Percentiles rank a stretch among this genome's conserved stretches.
Evolutionary conservation across 2,329 filamentous ascomycete genomes (phyloP).

Genomic region (Alternaria brassicae): DNA sequence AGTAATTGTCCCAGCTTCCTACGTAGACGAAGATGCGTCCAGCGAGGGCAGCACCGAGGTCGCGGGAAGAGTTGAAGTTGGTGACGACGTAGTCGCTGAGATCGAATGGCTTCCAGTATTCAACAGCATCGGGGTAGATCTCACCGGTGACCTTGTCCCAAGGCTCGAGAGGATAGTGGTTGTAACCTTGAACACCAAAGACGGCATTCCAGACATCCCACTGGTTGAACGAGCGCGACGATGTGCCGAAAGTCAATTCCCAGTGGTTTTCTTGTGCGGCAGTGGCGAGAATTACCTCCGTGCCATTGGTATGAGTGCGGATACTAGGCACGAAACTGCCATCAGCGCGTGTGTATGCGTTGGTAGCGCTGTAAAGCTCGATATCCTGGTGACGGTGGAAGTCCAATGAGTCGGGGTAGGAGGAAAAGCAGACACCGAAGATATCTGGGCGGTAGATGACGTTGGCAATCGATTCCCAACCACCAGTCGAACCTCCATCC

Average conservation of each 20-base stretch:
- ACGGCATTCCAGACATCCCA: constrained; percentile 52
- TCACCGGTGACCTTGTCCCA: constrained; percentile 53
- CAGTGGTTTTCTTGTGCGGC: constrained; percentile 48
- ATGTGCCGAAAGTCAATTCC: constrained; percentile 49
- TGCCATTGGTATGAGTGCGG: constrained; percentile 36
- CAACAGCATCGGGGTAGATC: constrained; percentile 48
- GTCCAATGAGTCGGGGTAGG: constrained; percentile 49
- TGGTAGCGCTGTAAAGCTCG: constrained; percentile 41
- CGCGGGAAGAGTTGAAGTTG: constrained; percentile 43
- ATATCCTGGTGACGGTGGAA: constrained; percentile 51
- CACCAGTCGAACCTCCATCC: constrained; percentile 49
- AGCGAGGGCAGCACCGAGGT: constrained; percentile 44
- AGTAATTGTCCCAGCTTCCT: constrained; percentile 47
- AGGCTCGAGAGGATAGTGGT: constrained; percentile 49
- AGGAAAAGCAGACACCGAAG: constrained; percentile 49
- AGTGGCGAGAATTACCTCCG: constrained; percentile 33
- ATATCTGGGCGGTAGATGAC: constrained; percentile 50
- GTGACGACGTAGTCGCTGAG: constrained; percentile 42
- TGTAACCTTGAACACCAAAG: constrained; percentile 48
- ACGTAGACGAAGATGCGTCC: constrained; percentile 48
- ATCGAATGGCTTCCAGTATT: constrained; percentile 49
- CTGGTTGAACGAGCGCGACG: constrained; percentile 44
- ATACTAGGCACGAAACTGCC: constrained; percentile 44
- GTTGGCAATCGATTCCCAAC: constrained; percentile 48
- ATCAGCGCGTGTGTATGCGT: constrained; percentile 39